Base-by-base conservation (phyloP, 495 filamentous ascomycete genomes). In the Aspergillus cristatus region DNA sequence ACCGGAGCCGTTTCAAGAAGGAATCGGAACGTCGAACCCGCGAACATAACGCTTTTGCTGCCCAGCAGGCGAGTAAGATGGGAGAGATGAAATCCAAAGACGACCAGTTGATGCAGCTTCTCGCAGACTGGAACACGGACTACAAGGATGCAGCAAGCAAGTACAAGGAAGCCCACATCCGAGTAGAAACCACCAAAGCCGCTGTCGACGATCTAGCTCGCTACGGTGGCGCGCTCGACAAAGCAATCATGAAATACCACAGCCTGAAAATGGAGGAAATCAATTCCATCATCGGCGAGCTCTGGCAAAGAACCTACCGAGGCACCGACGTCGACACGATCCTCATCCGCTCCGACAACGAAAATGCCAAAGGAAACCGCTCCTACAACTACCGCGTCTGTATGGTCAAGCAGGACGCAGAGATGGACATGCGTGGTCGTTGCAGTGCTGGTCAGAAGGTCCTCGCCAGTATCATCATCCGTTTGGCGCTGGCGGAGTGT, bases 351-450 rank as follows among this genome's bases (percentile, higher is more conserved):
- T 93, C 87, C 29, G 89, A 94, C 63, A 81, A 79, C 47, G 88
- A 91, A 55, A 71, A 72, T 31, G 68, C 68, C 14, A 80, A 75
- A 37, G 81, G 77, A 39, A 91, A 86, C 49, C 78, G 84, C 37
- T 84, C 72, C 22, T 98, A 97, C 72, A 96, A 98, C 58, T 98
- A 98, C 65, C 84, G 93, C 38, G 91, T 98, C 0, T 86, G 83
- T 65, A 99, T 99, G 93, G 80, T 95, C 46, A 99, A 99, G 67
- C 79, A 87, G 52, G 85, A 89, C 48, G 81, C 82, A 3, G 91
- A 99, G 60, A 96, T 99, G 90, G 91, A 99, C 64, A 99, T 99
- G 91, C 86, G 91, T 42, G 91, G 91, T 7, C 82, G 91, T 22
- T 99, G 91, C 70, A 90, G 84, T 54, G 91, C 91, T 10, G 91